phyloP scores from a whole-genome alignment of 2,329 filamentous ascomycete genomes.

The Aspergillus sp. region DNA sequence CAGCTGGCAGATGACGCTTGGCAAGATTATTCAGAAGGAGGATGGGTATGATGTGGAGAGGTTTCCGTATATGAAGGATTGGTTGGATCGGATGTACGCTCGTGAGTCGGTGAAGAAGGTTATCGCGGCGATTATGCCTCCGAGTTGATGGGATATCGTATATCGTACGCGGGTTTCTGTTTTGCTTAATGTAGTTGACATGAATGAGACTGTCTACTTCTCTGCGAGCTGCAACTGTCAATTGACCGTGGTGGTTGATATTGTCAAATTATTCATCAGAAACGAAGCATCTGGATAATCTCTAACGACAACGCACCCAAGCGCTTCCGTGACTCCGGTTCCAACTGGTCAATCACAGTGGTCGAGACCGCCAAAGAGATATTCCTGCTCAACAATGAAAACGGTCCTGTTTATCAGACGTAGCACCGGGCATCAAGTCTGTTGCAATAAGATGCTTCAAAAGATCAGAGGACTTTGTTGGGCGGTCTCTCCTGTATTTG shows the following conservation, averaged over 20 bases:
- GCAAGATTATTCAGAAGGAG: conserved; percentile 4
- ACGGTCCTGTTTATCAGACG: background rate
- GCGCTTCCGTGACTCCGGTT: background rate
- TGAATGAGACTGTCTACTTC: background rate
- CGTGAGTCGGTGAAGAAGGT: conserved; percentile 4
- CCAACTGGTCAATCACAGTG: background rate
- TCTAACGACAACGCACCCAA: background rate
- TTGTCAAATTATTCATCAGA: background rate
- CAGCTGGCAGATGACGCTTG: conserved; percentile 28
- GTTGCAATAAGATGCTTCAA: background rate
- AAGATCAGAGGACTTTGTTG: background rate
- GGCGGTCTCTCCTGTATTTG: background rate
- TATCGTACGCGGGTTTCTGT: no score
- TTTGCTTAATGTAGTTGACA: no score
- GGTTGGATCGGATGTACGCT: conserved; percentile 16
- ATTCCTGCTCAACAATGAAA: background rate
- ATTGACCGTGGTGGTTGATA: no score
- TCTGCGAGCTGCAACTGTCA: background rate
- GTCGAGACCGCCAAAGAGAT: background rate
- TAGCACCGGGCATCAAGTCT: background rate
- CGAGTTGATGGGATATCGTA: no score
- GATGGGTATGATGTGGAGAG: conserved; percentile 7
- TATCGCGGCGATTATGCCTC: background rate
- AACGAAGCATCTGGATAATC: background rate
- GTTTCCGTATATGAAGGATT: conserved; percentile 13